Base-by-base conservation (phyloP, 805 yeast genomes). In the Cyberlindnera misumaiensis region DNA sequence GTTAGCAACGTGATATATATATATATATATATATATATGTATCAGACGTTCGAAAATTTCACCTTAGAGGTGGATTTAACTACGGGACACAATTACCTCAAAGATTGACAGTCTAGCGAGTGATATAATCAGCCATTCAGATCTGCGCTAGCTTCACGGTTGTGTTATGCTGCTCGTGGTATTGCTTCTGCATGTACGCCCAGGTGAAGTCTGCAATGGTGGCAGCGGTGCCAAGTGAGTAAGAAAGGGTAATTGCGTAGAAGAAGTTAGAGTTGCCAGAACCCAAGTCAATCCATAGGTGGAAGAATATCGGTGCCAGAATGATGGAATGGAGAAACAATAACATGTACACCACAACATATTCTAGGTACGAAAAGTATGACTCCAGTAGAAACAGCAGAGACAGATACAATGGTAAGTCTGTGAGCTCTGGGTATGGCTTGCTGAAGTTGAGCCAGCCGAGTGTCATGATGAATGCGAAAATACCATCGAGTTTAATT, bases 241-340 rank as follows among this genome's bases (percentile, higher is more conserved):
- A 82, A 3, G 82, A 84, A 42, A 93, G 69, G 4, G 93, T 86
- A 51, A 93, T 83, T 28, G 97, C 96, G 64, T 90, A 93, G 65
- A 88, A 93, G 66, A 93, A 93, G 61, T 93, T 93, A 37, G 96
- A 80, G 63, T 93, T 93, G 20, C 98, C 99, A 25, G 93, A 86
- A 11, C 96, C 96, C 41, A 86, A 68, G 42, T 81, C 83, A 48
- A 90, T 85, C 99, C 99, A 93, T 43, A 93, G 73, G 59, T 87
- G 87, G 64, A 88, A 88, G 58, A 90, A 93, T 9, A 86, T 78
- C 2, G 97, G 97, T 5, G 93, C 77, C 34, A 93, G 68, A 2
- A 84, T 66, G 16, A 83, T 60, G 16, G 81, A 68, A 44, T 73
- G 78, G 7, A 74, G 45, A 34, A 83, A 63, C 8, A 77, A 67